Evolutionary conservation across 345 rosid genomes (phyloP).

Genomic region (Aegle marmelos): DNA sequence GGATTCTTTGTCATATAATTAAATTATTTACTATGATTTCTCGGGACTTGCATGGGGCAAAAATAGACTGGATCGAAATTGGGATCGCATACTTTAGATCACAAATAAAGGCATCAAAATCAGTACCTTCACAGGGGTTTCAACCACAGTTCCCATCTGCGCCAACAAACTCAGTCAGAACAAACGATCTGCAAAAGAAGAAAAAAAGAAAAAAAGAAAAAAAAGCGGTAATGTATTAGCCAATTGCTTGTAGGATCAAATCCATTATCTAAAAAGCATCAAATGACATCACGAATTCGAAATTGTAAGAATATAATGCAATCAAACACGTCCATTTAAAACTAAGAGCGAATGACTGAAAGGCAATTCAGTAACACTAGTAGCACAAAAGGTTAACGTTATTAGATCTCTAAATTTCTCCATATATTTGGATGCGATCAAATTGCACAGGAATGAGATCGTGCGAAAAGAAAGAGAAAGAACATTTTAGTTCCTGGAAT

Average conservation of each 20-base stretch:
- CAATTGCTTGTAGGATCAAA: background rate
- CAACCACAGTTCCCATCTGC: constrained; percentile 53
- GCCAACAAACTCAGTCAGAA: constrained; percentile 10
- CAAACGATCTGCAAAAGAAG: constrained; percentile 8
- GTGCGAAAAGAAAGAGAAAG: background rate
- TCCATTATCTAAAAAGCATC: background rate
- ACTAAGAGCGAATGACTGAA: background rate
- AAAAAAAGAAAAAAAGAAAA: background rate
- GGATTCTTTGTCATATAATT: background rate
- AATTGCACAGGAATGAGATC: background rate
- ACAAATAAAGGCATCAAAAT: background rate
- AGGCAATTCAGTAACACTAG: background rate
- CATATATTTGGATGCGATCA: background rate
- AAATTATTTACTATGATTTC: background rate
- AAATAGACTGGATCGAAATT: background rate
- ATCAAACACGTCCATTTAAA: background rate
- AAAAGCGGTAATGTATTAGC: background rate
- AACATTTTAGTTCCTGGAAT: background rate
- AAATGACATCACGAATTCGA: background rate
- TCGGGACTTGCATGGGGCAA: background rate
- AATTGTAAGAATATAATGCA: background rate
- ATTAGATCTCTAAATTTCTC: background rate
- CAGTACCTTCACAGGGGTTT: constrained; percentile 46
- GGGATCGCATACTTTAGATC: background rate
- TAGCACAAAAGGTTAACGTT: background rate